Conservation (phyloP, 768 basidiomycete genomes). For the Leccinum variicolor region DNA sequence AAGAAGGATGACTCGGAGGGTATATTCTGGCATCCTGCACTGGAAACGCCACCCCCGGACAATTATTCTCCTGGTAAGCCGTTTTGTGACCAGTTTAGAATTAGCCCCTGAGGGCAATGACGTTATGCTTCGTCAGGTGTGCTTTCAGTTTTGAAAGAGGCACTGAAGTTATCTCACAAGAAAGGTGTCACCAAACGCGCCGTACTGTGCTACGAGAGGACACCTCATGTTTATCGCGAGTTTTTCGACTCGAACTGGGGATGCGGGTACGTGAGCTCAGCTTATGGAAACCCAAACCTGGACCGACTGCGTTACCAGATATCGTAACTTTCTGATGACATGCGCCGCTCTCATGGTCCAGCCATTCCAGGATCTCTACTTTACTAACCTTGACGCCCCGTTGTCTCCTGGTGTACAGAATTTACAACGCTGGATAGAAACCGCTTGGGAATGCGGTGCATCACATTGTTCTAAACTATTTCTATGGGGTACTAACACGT, state of each 20-base stretch:
- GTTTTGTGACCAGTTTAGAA: background rate
- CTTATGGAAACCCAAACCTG: constrained; percentile 1
- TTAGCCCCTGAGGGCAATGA: constrained; percentile 16
- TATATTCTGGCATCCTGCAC: constrained; percentile 62
- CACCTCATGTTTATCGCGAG: constrained; percentile 58
- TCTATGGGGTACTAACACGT: background rate
- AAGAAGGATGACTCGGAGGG: constrained; percentile 37
- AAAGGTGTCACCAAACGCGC: constrained; percentile 52
- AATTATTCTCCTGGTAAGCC: constrained; percentile 71
- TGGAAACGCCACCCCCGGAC: constrained; percentile 40
- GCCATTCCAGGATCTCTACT: constrained; percentile 56
- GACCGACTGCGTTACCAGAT: constrained; percentile 40
- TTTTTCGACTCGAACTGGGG: constrained; percentile 69
- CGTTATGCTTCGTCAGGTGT: constrained; percentile 42
- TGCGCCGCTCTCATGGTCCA: constrained; percentile 74
- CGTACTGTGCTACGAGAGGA: constrained; percentile 58
- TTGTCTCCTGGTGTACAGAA: constrained; percentile 66
- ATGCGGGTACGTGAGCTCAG: constrained; percentile 50
- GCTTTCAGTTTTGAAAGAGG: constrained; percentile 58
- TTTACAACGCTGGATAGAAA: constrained; percentile 76
- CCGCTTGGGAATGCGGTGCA: constrained; percentile 71
- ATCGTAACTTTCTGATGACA: constrained; percentile 80
- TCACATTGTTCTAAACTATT: background rate
- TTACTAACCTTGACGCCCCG: constrained; percentile 53
- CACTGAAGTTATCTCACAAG: constrained; percentile 48